Conservation (phyloP, 2,329 filamentous ascomycete genomes). For the Pseudogymnoascus sp. region DNA sequence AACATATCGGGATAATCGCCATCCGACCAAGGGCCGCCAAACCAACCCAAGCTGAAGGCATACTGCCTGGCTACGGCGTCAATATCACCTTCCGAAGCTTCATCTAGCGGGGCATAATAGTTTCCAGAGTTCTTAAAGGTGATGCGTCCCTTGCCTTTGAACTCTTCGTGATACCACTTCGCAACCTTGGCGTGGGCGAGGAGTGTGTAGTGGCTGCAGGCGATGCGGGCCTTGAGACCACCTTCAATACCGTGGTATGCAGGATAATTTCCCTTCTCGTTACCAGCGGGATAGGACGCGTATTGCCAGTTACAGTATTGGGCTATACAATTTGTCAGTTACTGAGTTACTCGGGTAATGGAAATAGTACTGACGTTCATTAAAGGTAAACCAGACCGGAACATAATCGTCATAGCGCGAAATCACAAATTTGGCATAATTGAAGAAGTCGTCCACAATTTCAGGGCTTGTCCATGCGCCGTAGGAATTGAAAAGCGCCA, state of each 20-base stretch:
- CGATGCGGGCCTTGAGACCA: conserved; percentile 32
- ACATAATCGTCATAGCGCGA: conserved; percentile 30
- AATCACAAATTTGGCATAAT: conserved; percentile 31
- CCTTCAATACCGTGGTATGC: conserved; percentile 34
- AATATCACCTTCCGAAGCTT: conserved; percentile 28
- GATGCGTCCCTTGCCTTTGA: conserved; percentile 33
- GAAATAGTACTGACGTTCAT: conserved; percentile 28
- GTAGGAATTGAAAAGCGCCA: conserved; percentile 30
- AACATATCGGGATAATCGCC: conserved; percentile 33
- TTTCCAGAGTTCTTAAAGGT: conserved; percentile 36
- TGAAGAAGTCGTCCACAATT: conserved; percentile 29
- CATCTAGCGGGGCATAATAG: conserved; percentile 31
- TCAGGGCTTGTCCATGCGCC: conserved; percentile 29
- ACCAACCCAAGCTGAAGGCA: conserved; percentile 36
- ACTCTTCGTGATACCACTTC: conserved; percentile 38
- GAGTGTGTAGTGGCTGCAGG: conserved; percentile 36
- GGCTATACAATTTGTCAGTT: conserved; percentile 15
- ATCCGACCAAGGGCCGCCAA: conserved; percentile 38
- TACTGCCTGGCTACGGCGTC: conserved; percentile 31
- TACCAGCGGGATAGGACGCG: conserved; percentile 33
- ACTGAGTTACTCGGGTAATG: background rate
- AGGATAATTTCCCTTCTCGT: conserved; percentile 32
- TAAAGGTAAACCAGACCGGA: conserved; percentile 33
- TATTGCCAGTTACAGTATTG: conserved; percentile 43
- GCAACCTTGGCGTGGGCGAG: conserved; percentile 35